A percentile compares a stretch with the other conserved stretches of the same genome.
phyloP scores from a whole-genome alignment of 352 stramenopile genomes.

The Chrysophaeum taylorii region DNA sequence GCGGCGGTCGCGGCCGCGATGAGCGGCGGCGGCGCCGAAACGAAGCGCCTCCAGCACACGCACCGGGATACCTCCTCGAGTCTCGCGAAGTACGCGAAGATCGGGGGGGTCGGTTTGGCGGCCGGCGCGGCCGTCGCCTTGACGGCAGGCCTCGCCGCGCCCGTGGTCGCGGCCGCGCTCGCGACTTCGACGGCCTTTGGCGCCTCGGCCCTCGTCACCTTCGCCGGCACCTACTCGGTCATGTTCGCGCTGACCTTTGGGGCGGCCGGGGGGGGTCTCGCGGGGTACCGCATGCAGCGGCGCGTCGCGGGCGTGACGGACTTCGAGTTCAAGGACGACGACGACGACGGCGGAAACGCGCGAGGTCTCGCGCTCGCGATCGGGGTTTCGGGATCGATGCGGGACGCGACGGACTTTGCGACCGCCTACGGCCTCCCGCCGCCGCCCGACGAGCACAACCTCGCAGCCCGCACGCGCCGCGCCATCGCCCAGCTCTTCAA shows the following conservation, averaged over 20 bases:
- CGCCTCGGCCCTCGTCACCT: neutral
- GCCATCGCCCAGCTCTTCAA: too few relatives aligned
- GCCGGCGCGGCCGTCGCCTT: neutral
- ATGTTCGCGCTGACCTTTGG: slow-evolving; percentile 12
- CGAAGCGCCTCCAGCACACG: neutral
- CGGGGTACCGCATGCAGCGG: slow-evolving; percentile 7
- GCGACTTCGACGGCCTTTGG: neutral
- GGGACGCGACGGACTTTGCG: neutral
- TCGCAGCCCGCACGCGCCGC: too few relatives aligned
- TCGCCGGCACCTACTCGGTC: neutral
- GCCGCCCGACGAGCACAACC: neutral
- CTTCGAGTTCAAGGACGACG: slow-evolving; percentile 6
- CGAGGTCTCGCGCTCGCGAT: neutral
- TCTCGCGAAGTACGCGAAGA: neutral
- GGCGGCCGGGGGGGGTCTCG: slow-evolving; percentile 13
- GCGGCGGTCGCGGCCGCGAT: neutral
- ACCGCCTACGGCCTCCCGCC: neutral
- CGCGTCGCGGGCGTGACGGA: slow-evolving; percentile 6
- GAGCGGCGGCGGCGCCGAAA: neutral
- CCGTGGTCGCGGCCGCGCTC: neutral
- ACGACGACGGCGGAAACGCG: neutral
- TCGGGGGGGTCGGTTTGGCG: neutral
- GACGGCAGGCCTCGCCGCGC: slow-evolving; percentile 4
- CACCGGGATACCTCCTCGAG: neutral
- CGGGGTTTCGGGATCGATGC: neutral